phyloP scores from a whole-genome alignment of 176 grass and related monocot genomes.

The Aegilops longissima region DNA sequence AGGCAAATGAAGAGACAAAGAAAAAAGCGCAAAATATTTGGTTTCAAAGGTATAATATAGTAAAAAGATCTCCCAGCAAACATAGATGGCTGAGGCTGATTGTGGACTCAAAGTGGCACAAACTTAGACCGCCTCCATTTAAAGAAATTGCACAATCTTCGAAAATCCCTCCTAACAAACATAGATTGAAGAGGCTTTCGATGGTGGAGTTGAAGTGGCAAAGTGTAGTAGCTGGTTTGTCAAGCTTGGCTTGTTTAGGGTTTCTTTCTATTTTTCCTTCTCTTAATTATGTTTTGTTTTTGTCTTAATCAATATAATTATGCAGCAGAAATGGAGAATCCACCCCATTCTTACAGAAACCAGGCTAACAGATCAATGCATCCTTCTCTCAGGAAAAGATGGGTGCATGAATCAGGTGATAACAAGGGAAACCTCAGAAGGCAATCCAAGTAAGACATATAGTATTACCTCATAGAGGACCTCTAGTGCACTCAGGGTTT shows the following conservation, averaged over 20 bases:
- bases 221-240: not conserved
- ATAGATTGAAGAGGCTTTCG: not conserved
- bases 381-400: slow-evolving; percentile 14
- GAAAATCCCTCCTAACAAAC: not conserved
- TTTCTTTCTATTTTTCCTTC: not conserved
- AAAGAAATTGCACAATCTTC: not conserved
- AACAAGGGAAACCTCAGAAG: not conserved
- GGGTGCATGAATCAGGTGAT: not conserved
- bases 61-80: not conserved
- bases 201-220: not conserved
- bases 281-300: not conserved
- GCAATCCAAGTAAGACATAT: not conserved
- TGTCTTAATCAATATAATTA: not conserved
- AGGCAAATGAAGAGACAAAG: slow-evolving; percentile 1
- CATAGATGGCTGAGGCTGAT: not conserved
- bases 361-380: not conserved
- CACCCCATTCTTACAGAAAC: not conserved
- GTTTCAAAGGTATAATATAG: not conserved
- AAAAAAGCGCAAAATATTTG: not conserved
- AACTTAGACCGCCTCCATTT: not conserved
- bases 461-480: slow-evolving; percentile 81
- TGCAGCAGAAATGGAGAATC: not conserved
- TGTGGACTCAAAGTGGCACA: not conserved
- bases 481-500: slow-evolving; percentile 79
- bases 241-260: not conserved